These are phyloP conservation scores for Chaetomidium leptoderma DNA, from an alignment of 495 filamentous ascomycete species.

Conservation along the genomic window DNA sequence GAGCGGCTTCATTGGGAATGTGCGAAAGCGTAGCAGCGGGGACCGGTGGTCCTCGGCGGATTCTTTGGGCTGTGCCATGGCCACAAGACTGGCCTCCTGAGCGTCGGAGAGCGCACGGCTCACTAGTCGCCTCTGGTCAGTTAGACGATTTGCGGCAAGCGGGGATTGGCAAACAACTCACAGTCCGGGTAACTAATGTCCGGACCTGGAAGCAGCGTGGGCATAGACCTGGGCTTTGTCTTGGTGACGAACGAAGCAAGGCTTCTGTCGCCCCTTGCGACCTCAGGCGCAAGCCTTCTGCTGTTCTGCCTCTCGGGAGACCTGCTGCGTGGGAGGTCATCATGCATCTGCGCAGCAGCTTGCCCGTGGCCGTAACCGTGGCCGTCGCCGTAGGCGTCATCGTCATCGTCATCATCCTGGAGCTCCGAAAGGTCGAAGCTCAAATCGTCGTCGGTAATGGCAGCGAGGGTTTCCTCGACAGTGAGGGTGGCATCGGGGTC, in stretches of 20 bases:
- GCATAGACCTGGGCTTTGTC: slow-evolving; percentile 16
- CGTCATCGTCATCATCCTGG: slow-evolving; percentile 1
- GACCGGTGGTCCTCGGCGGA: slow-evolving; percentile 33
- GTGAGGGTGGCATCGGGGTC: slow-evolving; percentile 9
- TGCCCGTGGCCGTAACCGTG: slow-evolving; percentile 9
- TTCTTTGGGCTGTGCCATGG: slow-evolving; percentile 3
- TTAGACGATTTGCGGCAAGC: slow-evolving; percentile 25
- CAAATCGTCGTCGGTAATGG: slow-evolving; percentile 22
- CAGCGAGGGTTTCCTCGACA: slow-evolving; percentile 14
- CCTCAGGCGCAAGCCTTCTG: slow-evolving; percentile 16
- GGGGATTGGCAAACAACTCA: slow-evolving; percentile 31
- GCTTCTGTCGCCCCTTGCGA: slow-evolving; percentile 2
- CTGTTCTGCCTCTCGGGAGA: not conserved
- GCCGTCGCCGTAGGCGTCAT: not conserved
- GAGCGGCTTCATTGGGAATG: slow-evolving; percentile 70
- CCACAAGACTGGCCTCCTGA: not conserved
- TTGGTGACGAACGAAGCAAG: slow-evolving; percentile 21
- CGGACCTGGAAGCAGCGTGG: slow-evolving; percentile 14
- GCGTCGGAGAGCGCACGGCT: slow-evolving; percentile 41
- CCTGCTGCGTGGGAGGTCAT: not conserved
- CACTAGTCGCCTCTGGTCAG: slow-evolving; percentile 59
- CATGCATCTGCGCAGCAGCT: not conserved
- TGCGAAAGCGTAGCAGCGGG: slow-evolving; percentile 68
- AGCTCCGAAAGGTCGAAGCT: slow-evolving; percentile 27
- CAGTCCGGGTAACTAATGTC: slow-evolving; percentile 44